Evolutionary conservation across 306 rosid species (phyloP), one percentile per base, ranked within the genome.

Genomic region (Gleditsia sinensis): DNA sequence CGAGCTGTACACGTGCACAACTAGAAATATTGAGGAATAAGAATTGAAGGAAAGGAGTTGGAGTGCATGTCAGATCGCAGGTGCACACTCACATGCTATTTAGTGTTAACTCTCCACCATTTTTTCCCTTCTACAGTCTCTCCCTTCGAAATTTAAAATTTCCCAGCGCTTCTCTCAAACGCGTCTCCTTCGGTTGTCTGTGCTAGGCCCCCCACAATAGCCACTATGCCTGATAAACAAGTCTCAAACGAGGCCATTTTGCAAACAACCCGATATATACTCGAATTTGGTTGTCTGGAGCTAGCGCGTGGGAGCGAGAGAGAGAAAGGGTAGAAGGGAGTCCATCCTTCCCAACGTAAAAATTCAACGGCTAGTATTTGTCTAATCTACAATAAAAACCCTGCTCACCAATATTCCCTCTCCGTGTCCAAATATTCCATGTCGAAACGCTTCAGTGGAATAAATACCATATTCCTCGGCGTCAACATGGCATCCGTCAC

Each of bases 361-460:
- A 27, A 58, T 79, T 39, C 16, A 53, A 32, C 60, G 83, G 83
- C 69, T 78, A 82, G 80, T 54, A 76, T 75, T 67, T 81, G 83
- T 87, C 76, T n/a, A 76, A 53, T 17, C 53, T 63, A 55, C 51
- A 24, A 34, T 4, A 19, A 36, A n/a, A 69, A 76, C 55, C 37
- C 49, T 76, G 59, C 58, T 61, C 72, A 80, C 96, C 87, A 90
- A 83, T 88, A 88, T 90, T 88, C 93, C 85, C 96, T 88, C 90
- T 75, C 91, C 88, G 76, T 88, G 93, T 86, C 89, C 81, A 75
- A 77, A 71, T 84, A 76, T 76, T 83, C 90, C 80, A 75, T 64
- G 86, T 81, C 78, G 78, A 78, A 84, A 36, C 28, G 48, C 67
- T 61, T 39, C 6, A 33, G 43, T 3, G 43, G 43, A 60, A 34